Evolutionary conservation across 306 rosid species (phyloP).

Genomic region (Acacia confusa): DNA sequence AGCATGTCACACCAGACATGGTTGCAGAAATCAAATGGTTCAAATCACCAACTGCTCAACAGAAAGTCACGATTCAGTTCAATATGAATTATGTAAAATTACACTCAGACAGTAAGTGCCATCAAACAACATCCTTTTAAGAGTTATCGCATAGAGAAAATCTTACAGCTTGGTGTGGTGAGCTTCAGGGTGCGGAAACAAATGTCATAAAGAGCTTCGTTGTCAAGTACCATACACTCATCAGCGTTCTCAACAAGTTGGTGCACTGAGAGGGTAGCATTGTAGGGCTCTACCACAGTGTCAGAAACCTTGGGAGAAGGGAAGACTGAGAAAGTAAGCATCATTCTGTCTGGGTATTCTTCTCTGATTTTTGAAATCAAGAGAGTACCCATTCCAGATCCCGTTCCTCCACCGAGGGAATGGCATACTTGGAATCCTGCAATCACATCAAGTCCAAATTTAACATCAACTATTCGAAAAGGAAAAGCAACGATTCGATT

Average conservation of each 20-base stretch:
- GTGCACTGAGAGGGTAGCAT: conserved; percentile 75
- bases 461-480: neutral
- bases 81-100: neutral
- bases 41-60: conserved; percentile 61
- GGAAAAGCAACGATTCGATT: neutral
- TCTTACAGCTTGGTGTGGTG: conserved; percentile 81
- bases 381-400: conserved; percentile 83
- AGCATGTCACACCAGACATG: conserved; percentile 87
- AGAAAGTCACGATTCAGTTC: neutral
- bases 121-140: neutral
- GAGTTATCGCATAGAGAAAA: neutral
- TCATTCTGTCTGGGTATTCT: conserved; percentile 49
- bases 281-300: conserved; percentile 80
- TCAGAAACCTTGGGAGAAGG: conserved; percentile 54
- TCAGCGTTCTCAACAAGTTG: conserved; percentile 81
- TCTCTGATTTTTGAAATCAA: conserved; percentile 52
- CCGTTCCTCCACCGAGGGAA: conserved; percentile 80
- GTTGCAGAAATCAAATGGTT: conserved; percentile 84
- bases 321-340: conserved; percentile 44
- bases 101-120: neutral
- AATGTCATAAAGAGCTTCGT: conserved; percentile 71
- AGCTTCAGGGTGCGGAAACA: conserved; percentile 84
- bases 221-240: conserved; percentile 57
- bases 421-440: conserved; percentile 79
- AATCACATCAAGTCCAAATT: neutral